A percentile compares a stretch with the other conserved stretches of the same genome.
Evolutionary conservation across 2,329 filamentous ascomycete genomes (phyloP).

Genomic region (Cytospora schulzeri): DNA sequence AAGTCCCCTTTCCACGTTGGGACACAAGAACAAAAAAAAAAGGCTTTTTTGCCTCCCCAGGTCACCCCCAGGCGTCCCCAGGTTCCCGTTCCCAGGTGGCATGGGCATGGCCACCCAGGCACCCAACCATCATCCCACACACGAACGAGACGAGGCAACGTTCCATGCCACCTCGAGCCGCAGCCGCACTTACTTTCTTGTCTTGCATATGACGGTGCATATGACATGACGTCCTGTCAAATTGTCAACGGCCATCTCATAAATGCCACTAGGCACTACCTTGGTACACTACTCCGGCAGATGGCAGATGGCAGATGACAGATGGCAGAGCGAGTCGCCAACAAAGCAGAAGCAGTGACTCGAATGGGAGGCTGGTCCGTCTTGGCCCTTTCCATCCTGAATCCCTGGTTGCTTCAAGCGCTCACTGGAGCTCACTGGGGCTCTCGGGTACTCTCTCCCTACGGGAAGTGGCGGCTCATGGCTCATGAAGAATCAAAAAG

Average conservation of each 20-base stretch:
- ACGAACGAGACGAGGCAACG: conserved; percentile 14
- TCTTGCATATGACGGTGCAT: conserved; percentile 14
- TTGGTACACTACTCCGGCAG: too few species aligned
- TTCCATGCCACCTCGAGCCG: conserved; percentile 16
- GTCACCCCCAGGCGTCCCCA: background rate
- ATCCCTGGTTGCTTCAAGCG: background rate
- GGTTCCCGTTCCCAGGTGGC: background rate
- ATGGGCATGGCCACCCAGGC: too few species aligned
- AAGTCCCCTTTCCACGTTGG: background rate
- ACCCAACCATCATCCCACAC: background rate
- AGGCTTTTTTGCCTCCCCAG: background rate
- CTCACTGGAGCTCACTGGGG: too few species aligned
- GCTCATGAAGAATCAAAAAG: background rate
- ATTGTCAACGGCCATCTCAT: background rate
- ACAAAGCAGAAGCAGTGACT: too few species aligned
- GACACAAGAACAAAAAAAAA: too few species aligned
- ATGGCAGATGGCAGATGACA: too few species aligned
- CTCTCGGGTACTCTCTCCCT: too few species aligned
- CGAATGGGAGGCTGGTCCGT: too few species aligned
- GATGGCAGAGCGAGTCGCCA: background rate
- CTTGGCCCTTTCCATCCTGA: background rate
- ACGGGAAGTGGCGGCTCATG: too few species aligned
- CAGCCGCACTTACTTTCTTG: background rate
- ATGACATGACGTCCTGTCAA: background rate
- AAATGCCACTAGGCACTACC: background rate